These are phyloP conservation scores for Mycotypha africana DNA, from an alignment of 371 early-diverging fungal species.

Conservation along the genomic window DNA sequence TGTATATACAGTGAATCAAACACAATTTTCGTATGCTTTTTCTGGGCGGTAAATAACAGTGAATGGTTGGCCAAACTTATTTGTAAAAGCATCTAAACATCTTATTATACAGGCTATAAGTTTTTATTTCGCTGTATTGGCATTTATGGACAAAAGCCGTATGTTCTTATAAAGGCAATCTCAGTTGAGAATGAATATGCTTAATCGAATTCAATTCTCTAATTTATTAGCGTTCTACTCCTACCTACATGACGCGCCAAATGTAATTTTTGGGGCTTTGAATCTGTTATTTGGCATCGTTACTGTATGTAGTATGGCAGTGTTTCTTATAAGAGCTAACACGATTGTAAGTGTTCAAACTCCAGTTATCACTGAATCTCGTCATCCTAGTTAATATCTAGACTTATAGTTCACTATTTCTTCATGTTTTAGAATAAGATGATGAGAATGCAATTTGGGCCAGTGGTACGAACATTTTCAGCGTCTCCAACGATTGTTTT, in stretches of 20 bases:
- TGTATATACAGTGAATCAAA: conserved; percentile 19
- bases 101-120: conserved; percentile 23
- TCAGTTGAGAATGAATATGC: too few relatives aligned
- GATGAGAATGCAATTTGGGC: neutral
- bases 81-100: neutral
- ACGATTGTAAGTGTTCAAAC: neutral
- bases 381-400: too few relatives aligned
- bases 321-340: conserved; percentile 5
- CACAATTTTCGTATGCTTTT: conserved; percentile 12
- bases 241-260: conserved; percentile 11
- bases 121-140: conserved; percentile 27
- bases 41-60: conserved; percentile 24
- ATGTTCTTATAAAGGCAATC: too few relatives aligned
- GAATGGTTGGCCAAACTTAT: neutral
- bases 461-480: neutral
- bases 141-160: conserved; percentile 26
- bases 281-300: conserved; percentile 26
- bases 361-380: too few relatives aligned
- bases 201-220: too few relatives aligned
- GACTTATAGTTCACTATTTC: too few relatives aligned
- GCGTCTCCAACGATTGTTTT: conserved; percentile 5
- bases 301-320: conserved; percentile 11
- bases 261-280: conserved; percentile 22
- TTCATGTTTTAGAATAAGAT: conserved; percentile 1
- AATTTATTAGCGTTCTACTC: conserved; percentile 26